Evolutionary conservation across 2,329 filamentous ascomycete genomes (phyloP), one percentile per base, ranked within the genome.

Genomic region (Trichoderma polysporum): DNA sequence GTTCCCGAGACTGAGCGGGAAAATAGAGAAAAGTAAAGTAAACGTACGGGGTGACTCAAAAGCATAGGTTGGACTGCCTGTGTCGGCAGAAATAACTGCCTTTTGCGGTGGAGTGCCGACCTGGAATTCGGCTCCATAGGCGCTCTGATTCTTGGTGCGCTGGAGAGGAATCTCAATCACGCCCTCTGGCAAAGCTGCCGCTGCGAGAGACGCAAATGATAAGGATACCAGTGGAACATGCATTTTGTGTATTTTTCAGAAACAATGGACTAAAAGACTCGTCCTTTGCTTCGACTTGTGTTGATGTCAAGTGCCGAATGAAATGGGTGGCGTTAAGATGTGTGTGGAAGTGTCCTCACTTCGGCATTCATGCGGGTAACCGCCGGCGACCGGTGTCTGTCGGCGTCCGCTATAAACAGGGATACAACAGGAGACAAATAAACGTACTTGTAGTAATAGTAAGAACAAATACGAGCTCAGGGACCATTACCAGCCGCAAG

Each of bases 91-190:
- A 15, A 59, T 62, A 25, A 56, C 60, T 13, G 54, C 67, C 39
- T 35, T 67, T 59, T 70, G 68, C 0, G 63, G 64, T 7, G 68
- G 64, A 54, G 50, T 70, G 12, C 68, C 67, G 13, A 70, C 50
- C 27, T 37, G 29, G 39, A 67, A 49, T 31, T 70, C 68, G 15
- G 64, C 62, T 17, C 67, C 68, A 39, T 70, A 70, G 13, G 69
- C 69, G 7, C 17, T 57, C 37, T 70, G 61, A 17, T 69, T 65
- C 56, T 67, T 70, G 39, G 63, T 67, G 50, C 69, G 59, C 47
- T 57, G 53, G 39, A 69, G 57, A 2, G 69, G 69, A 13, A 66
- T 41, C 19, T 66, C 47, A 15, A 65, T 53, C 5, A 69, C 65
- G 10, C 69, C 69, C n/a, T 62, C 31, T 8, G 59, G 64, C 9